Conservation (phyloP, 257 asterid species). For the Plantago elongata region DNA sequence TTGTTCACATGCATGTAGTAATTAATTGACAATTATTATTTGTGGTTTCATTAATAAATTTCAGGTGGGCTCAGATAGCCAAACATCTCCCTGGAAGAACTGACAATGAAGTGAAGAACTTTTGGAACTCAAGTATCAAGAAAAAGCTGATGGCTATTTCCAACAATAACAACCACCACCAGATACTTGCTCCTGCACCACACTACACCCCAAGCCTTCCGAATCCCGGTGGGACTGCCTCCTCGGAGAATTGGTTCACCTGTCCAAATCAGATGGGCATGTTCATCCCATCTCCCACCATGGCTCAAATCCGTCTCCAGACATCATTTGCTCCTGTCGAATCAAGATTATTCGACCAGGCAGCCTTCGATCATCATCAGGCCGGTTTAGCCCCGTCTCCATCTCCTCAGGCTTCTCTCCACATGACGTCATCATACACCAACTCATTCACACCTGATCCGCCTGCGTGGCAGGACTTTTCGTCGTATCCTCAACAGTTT, state of each 20-base stretch:
- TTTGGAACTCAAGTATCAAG: conserved; percentile 49
- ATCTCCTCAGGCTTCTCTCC: neutral
- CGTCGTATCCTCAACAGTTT: conserved; percentile 10
- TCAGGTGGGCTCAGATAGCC: conserved; percentile 91
- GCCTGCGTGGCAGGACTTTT: conserved; percentile 15
- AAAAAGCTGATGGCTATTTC: conserved; percentile 1
- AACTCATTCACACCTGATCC: conserved; percentile 3
- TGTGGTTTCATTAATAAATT: neutral
- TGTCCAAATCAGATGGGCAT: neutral
- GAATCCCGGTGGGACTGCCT: too few relatives aligned
- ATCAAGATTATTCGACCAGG: conserved; percentile 9
- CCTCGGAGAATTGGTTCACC: too few relatives aligned
- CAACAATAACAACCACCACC: neutral
- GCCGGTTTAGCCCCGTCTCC: conserved; percentile 16
- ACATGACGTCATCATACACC: neutral
- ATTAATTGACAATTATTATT: neutral
- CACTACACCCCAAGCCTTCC: neutral
- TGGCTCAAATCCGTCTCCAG: conserved; percentile 6
- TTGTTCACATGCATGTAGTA: conserved; percentile 6
- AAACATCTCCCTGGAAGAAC: conserved; percentile 80
- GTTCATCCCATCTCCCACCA: neutral
- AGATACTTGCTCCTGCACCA: neutral
- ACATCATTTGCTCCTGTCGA: neutral
- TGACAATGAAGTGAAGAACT: conserved; percentile 82
- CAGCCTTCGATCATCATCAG: neutral